A percentile compares a stretch with the other conserved stretches of the same genome.
Evolutionary conservation across 2,329 filamentous ascomycete genomes (phyloP).

Genomic region (Aureobasidium musti): DNA sequence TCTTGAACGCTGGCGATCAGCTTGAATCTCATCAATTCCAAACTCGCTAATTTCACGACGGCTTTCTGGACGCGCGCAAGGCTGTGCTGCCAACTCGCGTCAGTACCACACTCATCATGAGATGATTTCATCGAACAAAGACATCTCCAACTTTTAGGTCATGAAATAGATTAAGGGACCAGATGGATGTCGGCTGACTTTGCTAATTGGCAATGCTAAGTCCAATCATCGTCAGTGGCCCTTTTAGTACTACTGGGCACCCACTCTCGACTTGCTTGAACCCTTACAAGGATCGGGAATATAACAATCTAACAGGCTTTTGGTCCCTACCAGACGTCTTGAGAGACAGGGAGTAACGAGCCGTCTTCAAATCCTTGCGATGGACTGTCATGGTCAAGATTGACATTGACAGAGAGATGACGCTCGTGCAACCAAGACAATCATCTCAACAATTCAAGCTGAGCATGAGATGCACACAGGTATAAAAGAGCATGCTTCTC

Average conservation of each 20-base stretch:
- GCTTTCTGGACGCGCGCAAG: background rate
- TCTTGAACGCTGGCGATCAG: background rate
- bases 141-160: background rate
- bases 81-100: background rate
- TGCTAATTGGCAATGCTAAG: background rate
- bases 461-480: background rate
- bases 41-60: background rate
- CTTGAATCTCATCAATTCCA: background rate
- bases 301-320: conserved; percentile 3
- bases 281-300: conserved; percentile 5
- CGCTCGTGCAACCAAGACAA: conserved; percentile 1
- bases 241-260: background rate
- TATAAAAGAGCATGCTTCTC: conserved; percentile 4
- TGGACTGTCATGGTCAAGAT: background rate
- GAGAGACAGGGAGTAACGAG: background rate
- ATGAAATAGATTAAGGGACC: conserved; percentile 1
- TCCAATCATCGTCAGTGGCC: background rate
- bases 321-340: background rate
- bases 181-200: conserved; percentile 4
- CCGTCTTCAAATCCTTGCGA: background rate
- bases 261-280: too few species aligned
- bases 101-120: conserved; percentile 1
- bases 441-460: background rate
- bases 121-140: conserved; percentile 13
- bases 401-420: background rate